Conservation (phyloP, 2,329 filamentous ascomycete species). For the Diaporthe eres region DNA sequence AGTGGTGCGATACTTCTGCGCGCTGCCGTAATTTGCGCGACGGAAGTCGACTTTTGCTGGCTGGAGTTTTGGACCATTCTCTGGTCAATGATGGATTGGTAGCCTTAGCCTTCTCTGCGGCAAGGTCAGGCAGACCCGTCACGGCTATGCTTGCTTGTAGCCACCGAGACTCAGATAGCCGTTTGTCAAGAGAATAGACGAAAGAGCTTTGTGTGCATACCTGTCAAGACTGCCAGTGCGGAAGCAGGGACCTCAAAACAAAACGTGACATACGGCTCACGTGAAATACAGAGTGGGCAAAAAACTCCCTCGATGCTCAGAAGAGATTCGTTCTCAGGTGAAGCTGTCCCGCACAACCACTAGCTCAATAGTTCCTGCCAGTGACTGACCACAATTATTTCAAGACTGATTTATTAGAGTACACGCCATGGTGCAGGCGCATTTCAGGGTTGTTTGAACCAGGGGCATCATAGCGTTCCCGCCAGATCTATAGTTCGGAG, state of each 20-base stretch:
- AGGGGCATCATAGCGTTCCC: not conserved
- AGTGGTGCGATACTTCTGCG: not conserved
- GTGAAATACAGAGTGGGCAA: not conserved
- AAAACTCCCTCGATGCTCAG: not conserved
- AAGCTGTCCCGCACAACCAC: no score
- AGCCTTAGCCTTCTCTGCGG: not conserved
- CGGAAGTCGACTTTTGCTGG: not conserved
- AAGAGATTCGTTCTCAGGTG: not conserved
- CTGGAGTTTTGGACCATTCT: not conserved
- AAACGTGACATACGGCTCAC: no score
- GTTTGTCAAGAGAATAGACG: not conserved
- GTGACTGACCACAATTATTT: not conserved
- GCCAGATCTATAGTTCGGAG: not conserved
- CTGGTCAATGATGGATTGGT: not conserved
- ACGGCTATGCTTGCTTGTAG: constrained; percentile 9
- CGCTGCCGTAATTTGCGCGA: not conserved
- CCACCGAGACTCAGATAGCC: constrained; percentile 1
- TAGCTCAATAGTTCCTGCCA: not conserved
- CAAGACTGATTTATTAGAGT: not conserved
- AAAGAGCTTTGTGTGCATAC: not conserved
- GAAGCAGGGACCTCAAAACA: no score
- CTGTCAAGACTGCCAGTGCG: not conserved
- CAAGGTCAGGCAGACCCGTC: not conserved
- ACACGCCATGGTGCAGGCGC: not conserved
- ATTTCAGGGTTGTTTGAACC: not conserved